These are phyloP conservation scores for Trichoderma endophyticum DNA, from an alignment of 2,329 filamentous ascomycete species.

Conservation along the genomic window DNA sequence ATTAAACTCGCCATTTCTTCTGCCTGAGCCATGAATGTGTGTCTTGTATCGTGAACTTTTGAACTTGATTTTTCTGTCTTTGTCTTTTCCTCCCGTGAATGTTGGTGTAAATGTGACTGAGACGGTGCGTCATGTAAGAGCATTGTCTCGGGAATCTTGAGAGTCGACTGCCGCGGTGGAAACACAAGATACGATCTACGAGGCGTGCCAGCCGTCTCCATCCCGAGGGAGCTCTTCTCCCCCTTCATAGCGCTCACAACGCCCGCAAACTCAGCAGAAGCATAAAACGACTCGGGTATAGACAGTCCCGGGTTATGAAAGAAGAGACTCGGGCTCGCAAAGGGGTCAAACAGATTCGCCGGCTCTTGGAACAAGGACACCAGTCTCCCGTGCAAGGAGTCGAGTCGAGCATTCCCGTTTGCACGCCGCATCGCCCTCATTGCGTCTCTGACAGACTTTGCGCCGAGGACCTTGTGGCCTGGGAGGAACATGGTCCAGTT, in stretches of 20 bases:
- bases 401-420: slow-evolving; percentile 32
- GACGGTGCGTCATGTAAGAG: slow-evolving; percentile 44
- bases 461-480: slow-evolving; percentile 45
- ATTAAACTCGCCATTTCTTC: slow-evolving; percentile 46
- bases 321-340: slow-evolving; percentile 56
- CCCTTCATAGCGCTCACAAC: slow-evolving; percentile 28
- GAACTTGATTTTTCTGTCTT: not conserved
- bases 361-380: slow-evolving; percentile 48
- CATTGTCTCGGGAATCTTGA: slow-evolving; percentile 49
- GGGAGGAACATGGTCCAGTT: slow-evolving; percentile 62
- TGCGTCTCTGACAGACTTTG: slow-evolving; percentile 14
- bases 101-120: no score
- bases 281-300: slow-evolving; percentile 44
- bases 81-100: not conserved
- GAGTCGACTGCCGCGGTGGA: slow-evolving; percentile 45
- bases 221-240: slow-evolving; percentile 16
- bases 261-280: slow-evolving; percentile 30
- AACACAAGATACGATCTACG: slow-evolving; percentile 46
- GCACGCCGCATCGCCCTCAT: slow-evolving; percentile 11
- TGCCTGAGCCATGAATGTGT: slow-evolving; percentile 48
- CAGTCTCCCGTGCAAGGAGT: slow-evolving; percentile 36
- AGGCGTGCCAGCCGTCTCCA: slow-evolving; percentile 28
- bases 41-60: slow-evolving; percentile 19
- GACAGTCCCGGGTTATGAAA: slow-evolving; percentile 52
- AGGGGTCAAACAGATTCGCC: slow-evolving; percentile 54